phyloP scores from a whole-genome alignment of 345 rosid species.

The Melaleuca quinquenervia region DNA sequence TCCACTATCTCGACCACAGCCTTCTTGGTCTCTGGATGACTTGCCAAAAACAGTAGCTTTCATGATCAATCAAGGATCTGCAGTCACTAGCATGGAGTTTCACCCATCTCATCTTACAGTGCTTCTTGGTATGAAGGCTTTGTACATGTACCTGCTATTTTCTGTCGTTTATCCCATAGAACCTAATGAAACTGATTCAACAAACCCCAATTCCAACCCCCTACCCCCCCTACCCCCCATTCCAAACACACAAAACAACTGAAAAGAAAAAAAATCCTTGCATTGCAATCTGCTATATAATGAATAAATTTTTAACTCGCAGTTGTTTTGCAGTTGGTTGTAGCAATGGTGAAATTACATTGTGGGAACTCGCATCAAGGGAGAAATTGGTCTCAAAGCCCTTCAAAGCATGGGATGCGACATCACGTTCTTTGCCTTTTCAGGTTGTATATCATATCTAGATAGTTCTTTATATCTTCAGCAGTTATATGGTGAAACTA shows the following conservation, averaged over 20 bases:
- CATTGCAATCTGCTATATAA: not conserved
- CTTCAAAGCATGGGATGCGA: conserved; percentile 67
- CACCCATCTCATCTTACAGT: conserved; percentile 54
- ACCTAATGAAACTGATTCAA: not conserved
- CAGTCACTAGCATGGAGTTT: conserved; percentile 85
- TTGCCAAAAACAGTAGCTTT: conserved; percentile 72
- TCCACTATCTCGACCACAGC: conserved; percentile 45
- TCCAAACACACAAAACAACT: not conserved
- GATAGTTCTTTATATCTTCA: not conserved
- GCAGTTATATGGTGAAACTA: not conserved
- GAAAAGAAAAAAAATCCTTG: not conserved
- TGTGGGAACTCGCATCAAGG: conserved; percentile 61
- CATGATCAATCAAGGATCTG: conserved; percentile 60
- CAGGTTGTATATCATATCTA: conserved; percentile 39
- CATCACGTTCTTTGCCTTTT: conserved; percentile 35
- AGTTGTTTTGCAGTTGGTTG: conserved; percentile 59
- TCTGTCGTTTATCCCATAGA: not conserved
- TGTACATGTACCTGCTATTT: not conserved
- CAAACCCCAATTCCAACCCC: not conserved
- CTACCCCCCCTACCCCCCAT: not conserved
- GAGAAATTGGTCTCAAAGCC: conserved; percentile 64
- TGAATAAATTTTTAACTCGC: conserved; percentile 4
- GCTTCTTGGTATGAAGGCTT: conserved; percentile 59
- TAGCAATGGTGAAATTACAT: conserved; percentile 61
- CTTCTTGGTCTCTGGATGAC: conserved; percentile 65